These are phyloP conservation scores for Barnettozyma californica DNA, from an alignment of 805 yeast species.

Conservation along the genomic window DNA sequence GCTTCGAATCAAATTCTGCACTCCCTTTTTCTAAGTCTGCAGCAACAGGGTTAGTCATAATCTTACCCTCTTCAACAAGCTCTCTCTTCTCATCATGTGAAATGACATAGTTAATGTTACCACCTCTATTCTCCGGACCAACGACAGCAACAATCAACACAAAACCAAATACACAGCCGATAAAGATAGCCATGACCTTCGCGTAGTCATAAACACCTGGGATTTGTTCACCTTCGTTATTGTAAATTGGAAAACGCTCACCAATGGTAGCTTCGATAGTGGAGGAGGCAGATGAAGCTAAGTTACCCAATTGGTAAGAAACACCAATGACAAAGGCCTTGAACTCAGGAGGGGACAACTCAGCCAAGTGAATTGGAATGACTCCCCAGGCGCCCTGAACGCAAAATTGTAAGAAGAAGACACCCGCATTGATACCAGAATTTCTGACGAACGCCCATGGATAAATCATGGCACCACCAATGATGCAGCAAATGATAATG, in stretches of 20 bases:
- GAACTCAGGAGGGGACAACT: slow-evolving; percentile 57
- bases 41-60: slow-evolving; percentile 16
- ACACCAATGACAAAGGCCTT: slow-evolving; percentile 59
- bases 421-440: slow-evolving; percentile 51
- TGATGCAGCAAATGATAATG: slow-evolving; percentile 44
- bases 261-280: slow-evolving; percentile 67
- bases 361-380: slow-evolving; percentile 55
- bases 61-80: slow-evolving; percentile 22
- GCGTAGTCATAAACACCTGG: slow-evolving; percentile 43
- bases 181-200: slow-evolving; percentile 60
- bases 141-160: slow-evolving; percentile 43
- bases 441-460: slow-evolving; percentile 54
- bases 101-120: slow-evolving; percentile 22
- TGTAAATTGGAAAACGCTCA: slow-evolving; percentile 41
- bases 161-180: slow-evolving; percentile 56
- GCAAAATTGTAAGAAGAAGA: slow-evolving; percentile 53
- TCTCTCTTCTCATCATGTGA: slow-evolving; percentile 21
- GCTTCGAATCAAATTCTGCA: slow-evolving; percentile 3
- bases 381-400: slow-evolving; percentile 73
- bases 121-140: slow-evolving; percentile 55
- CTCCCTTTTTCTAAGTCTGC: slow-evolving; percentile 12
- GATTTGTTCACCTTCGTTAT: slow-evolving; percentile 26
- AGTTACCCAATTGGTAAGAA: slow-evolving; percentile 64
- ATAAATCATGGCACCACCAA: slow-evolving; percentile 57
- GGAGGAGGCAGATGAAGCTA: slow-evolving; percentile 60